phyloP scores from a whole-genome alignment of 495 filamentous ascomycete genomes.

The Annulohypoxylon stygium region DNA sequence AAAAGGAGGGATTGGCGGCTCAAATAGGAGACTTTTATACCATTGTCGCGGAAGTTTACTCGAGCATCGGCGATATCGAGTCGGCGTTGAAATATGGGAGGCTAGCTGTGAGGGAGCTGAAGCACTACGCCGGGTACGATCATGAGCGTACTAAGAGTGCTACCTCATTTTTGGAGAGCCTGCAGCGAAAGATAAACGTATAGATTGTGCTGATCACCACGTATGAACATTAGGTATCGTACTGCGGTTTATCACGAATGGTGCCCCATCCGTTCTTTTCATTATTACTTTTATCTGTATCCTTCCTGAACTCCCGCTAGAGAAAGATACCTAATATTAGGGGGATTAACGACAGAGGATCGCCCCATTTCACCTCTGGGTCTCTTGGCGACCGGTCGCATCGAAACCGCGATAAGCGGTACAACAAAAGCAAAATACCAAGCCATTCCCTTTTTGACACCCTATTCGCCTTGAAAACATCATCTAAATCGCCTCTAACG shows the following conservation, averaged over 20 bases:
- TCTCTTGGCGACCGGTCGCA: conserved; percentile 18
- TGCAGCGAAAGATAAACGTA: not conserved
- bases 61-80: conserved; percentile 37
- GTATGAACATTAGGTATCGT: not conserved
- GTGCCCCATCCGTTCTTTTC: not conserved
- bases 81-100: conserved; percentile 46
- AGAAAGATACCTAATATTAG: not conserved
- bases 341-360: not conserved
- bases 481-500: not conserved
- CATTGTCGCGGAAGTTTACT: conserved; percentile 49
- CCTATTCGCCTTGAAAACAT: not conserved
- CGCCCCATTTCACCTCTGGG: not conserved
- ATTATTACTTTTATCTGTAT: not conserved
- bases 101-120: conserved; percentile 45
- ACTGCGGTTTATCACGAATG: not conserved
- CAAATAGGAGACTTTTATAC: conserved; percentile 53
- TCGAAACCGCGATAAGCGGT: not conserved
- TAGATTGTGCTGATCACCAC: not conserved
- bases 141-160: conserved; percentile 36
- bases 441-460: not conserved
- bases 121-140: conserved; percentile 47
- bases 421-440: conserved; percentile 1
- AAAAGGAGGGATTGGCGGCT: conserved; percentile 51
- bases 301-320: not conserved
- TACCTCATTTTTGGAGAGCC: conserved; percentile 27